phyloP scores from a whole-genome alignment of 345 rosid species.

The thale cress (Arabidopsis thaliana) region DNA sequence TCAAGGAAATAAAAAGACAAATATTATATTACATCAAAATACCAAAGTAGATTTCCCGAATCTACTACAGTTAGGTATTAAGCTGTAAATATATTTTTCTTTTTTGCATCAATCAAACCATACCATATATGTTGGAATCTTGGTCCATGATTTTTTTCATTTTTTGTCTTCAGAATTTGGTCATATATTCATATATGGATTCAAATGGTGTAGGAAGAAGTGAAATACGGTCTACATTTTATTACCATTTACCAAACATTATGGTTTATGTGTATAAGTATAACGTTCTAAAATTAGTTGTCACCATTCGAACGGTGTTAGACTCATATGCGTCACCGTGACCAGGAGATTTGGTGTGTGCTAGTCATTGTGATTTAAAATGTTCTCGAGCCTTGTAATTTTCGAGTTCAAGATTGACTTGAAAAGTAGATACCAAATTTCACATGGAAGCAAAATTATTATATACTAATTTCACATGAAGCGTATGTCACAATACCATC shows the following conservation, averaged over 20 bases:
- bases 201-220: neutral
- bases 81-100: neutral
- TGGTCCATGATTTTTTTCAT: neutral
- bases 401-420: conserved; percentile 32
- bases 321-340: conserved; percentile 2
- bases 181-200: neutral
- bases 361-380: conserved; percentile 23
- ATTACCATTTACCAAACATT: neutral
- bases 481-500: conserved; percentile 21
- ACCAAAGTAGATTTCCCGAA: conserved; percentile 25
- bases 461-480: conserved; percentile 3
- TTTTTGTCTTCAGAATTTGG: neutral
- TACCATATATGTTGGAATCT: neutral
- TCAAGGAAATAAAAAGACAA: conserved; percentile 10
- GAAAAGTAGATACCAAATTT: conserved; percentile 2
- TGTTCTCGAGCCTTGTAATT: conserved; percentile 39
- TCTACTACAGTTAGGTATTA: neutral
- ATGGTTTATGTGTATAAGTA: neutral
- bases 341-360: conserved; percentile 10
- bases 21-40: neutral
- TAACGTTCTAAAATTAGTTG: neutral
- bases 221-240: neutral
- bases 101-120: neutral
- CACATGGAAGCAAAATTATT: conserved; percentile 15
- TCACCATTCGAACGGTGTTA: conserved; percentile 1